These are phyloP conservation scores for Picea glauca DNA, from an alignment of 75 land plant genomes.

Conservation along the genomic window DNA sequence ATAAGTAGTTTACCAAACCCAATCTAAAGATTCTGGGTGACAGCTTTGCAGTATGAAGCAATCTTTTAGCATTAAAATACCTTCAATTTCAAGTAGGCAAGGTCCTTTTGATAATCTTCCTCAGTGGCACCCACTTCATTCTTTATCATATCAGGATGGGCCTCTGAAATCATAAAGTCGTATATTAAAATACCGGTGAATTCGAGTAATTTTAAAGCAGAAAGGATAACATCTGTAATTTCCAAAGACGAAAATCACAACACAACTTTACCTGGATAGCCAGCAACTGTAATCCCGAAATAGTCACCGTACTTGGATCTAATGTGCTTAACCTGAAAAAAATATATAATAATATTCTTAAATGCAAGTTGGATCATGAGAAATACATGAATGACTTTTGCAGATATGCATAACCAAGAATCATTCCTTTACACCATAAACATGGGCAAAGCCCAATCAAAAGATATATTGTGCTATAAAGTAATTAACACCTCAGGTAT, in stretches of 20 bases:
- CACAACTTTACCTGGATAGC: constrained; percentile 78
- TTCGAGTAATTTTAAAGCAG: background rate
- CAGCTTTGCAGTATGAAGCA: too few species aligned
- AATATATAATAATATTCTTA: background rate
- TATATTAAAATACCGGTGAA: constrained; percentile 8
- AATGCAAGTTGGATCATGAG: background rate
- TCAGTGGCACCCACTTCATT: constrained; percentile 51
- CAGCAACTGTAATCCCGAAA: constrained; percentile 97
- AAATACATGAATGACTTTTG: background rate
- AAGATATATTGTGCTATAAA: background rate
- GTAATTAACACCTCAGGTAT: background rate
- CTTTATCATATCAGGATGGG: constrained; percentile 83
- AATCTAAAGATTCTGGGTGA: too few species aligned
- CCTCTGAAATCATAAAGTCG: constrained; percentile 57
- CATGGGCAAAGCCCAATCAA: too few species aligned
- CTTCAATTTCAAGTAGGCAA: constrained; percentile 86
- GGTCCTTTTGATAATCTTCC: constrained; percentile 77
- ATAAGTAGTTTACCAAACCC: too few species aligned
- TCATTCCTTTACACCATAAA: too few species aligned
- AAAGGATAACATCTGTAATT: background rate
- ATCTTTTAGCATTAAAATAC: too few species aligned
- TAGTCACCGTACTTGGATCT: constrained; percentile 76
- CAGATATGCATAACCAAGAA: background rate
- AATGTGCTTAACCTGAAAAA: constrained; percentile 79
- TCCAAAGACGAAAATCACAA: background rate